Base-by-base conservation (phyloP, 345 rosid species). In the Citrus sinensis region DNA sequence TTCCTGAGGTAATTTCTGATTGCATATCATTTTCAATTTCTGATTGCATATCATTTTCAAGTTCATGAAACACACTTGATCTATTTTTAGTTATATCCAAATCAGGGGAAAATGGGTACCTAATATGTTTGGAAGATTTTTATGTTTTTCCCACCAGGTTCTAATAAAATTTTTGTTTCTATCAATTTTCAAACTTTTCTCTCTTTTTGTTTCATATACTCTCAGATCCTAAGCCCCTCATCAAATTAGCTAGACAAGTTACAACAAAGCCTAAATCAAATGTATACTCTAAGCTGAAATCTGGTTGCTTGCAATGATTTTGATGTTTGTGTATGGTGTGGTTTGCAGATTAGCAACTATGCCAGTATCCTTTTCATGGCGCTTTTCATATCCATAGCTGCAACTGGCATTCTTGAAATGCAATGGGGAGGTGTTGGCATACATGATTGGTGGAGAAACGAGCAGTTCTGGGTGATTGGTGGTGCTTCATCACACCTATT, bases 401-500 rank as follows among this genome's bases (percentile, higher is more conserved):
- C 90, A n/a, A 89, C 94, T 1, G 65, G 91, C 67, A 84, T 88
- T 78, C 82, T 89, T 0, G 94, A 91, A 78, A 89, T 91, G 94
- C 92, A 84, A 78, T 91, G 94, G 94, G 94, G 94, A 71, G 89
- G 90, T 4, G 94, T 91, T 25, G 94, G 91, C 42, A 89, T 91
- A 76, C 85, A 91, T 56, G 90, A 91, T 82, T 91, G 92, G 92
- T 91, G 94, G 94, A 87, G 92, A 79, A 89, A 90, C 7, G 90
- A 89, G 86, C 94, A 91, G 85, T 91, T 91, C 60, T 91, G 94
- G 94, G 92, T 91, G 67, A 91, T 91, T 73, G 91, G 94, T 5
- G 94, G 92, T 39, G 88, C 76, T 37, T 91, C 94, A 16, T 82
- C 91, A 0, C 94, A 91, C 64, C 81, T 91, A 3, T 91, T 89